These are phyloP conservation scores for Rhynchospora tenuis DNA, from an alignment of 176 grass and related monocot genomes.

Conservation along the genomic window DNA sequence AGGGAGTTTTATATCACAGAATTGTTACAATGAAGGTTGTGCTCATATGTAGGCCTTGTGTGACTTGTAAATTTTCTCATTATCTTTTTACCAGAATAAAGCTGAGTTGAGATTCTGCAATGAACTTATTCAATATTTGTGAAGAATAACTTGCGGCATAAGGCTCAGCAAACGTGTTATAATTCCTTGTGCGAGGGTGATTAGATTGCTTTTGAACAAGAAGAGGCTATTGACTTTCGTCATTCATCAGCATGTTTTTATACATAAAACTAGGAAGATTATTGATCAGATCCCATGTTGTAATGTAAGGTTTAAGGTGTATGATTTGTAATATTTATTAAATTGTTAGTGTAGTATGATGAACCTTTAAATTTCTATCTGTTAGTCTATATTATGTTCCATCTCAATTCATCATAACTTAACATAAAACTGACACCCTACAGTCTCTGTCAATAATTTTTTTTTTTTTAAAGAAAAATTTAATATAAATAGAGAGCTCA, in stretches of 20 bases:
- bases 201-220: constrained; percentile 2
- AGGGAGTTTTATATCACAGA: background rate
- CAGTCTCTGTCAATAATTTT: too few species aligned
- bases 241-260: background rate
- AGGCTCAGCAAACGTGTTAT: background rate
- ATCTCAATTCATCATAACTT: background rate
- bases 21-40: background rate
- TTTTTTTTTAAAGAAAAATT: background rate
- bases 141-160: constrained; percentile 3
- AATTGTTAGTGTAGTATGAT: constrained; percentile 5
- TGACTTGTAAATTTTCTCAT: background rate
- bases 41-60: background rate
- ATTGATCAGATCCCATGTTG: background rate
- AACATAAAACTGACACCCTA: too few species aligned
- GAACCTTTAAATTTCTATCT: background rate
- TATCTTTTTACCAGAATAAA: constrained; percentile 7
- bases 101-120: background rate
- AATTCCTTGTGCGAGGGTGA: background rate
- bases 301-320: constrained; percentile 12
- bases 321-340: constrained; percentile 14
- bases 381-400: background rate
- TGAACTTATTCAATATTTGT: constrained; percentile 5
- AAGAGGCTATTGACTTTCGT: background rate
- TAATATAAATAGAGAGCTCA: background rate
- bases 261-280: background rate